Evolutionary conservation across 257 asterid genomes (phyloP), one percentile per base, ranked within the genome.

Genomic region (Forsythia suspensa): DNA sequence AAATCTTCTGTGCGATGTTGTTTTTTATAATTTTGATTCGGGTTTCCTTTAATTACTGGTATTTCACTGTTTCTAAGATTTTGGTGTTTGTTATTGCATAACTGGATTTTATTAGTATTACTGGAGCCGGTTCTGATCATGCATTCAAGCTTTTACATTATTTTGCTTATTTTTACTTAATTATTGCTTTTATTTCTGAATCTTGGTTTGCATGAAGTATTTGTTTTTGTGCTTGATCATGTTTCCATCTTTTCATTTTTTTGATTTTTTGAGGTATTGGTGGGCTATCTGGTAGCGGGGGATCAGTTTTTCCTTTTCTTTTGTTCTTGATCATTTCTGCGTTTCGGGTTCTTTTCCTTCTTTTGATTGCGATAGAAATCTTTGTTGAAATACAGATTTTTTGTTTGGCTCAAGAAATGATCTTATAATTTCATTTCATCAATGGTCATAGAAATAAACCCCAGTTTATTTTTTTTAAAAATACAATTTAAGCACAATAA

Each of bases 191-290:
- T 40, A 44, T 69, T 59, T 37, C 70, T 78, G 65, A 59, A 21
- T 84, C 65, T 71, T 71, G 37, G 38, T 78, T 67, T 80, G 24
- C 46, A 76, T 40, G 24, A 42, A 38, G 68, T 37, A 43, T 73
- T 77, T 21, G 39, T 3, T 72, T 79, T 63, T 38, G 41, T 63
- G n/a, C 61, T 72, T 74, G 70, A 34, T 61, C 70, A 44, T 46
- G 52, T 15, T 41, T 70, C 46, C 70, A n/a, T 4, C 1, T 41
- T 5, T 34, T n/a, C 38, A 1, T 48, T 51, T 12, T 63, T 11
- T 7, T 3, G 7, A 24, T 16, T 18, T 57, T 57, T n/a, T 20
- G 29, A 57, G 66, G 66, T 57, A 4, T 24, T 21, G 69, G 16
- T 21, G 12, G 36, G 65, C 57, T 55, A 55, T 61, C 68, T 61